Conservation (phyloP, 2,329 filamentous ascomycete species). For the Aspergillus sp. region DNA sequence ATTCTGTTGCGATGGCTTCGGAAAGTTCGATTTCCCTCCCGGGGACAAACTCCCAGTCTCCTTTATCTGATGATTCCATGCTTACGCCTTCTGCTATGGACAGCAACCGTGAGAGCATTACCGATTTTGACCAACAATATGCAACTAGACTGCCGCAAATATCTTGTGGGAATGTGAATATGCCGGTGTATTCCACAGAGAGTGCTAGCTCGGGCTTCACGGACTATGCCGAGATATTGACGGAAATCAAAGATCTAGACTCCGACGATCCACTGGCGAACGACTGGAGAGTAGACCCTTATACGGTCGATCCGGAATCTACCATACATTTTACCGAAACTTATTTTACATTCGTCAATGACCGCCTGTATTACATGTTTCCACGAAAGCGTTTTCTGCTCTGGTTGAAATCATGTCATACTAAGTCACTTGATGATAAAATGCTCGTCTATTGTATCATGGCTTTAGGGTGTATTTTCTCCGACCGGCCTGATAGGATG, state of each 20-base stretch:
- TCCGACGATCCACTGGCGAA: slow-evolving; percentile 29
- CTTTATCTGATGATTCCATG: slow-evolving; percentile 29
- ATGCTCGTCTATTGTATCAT: slow-evolving; percentile 63
- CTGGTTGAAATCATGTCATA: slow-evolving; percentile 52
- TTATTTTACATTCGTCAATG: slow-evolving; percentile 60
- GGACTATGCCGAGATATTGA: slow-evolving; percentile 32
- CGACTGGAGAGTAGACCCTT: slow-evolving; percentile 56
- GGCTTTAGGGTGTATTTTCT: slow-evolving; percentile 58
- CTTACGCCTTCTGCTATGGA: slow-evolving; percentile 29
- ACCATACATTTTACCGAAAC: slow-evolving; percentile 54
- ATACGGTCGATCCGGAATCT: slow-evolving; percentile 48
- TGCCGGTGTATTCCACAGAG: slow-evolving; percentile 9
- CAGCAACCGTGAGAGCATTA: slow-evolving; percentile 22
- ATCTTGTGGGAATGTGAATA: slow-evolving; percentile 18
- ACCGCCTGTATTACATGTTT: slow-evolving; percentile 56
- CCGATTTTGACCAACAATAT: slow-evolving; percentile 27
- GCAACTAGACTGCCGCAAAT: slow-evolving; percentile 22
- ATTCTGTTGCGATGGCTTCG: slow-evolving; percentile 31
- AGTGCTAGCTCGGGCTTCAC: slow-evolving; percentile 18
- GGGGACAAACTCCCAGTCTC: slow-evolving; percentile 31
- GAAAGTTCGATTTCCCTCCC: slow-evolving; percentile 32
- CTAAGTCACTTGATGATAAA: slow-evolving; percentile 55
- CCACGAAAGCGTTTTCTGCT: slow-evolving; percentile 53
- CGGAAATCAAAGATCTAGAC: slow-evolving; percentile 29
- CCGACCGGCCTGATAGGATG: slow-evolving; percentile 46